These are phyloP conservation scores for Galerina sulciceps DNA, from an alignment of 768 basidiomycete genomes.

Conservation along the genomic window DNA sequence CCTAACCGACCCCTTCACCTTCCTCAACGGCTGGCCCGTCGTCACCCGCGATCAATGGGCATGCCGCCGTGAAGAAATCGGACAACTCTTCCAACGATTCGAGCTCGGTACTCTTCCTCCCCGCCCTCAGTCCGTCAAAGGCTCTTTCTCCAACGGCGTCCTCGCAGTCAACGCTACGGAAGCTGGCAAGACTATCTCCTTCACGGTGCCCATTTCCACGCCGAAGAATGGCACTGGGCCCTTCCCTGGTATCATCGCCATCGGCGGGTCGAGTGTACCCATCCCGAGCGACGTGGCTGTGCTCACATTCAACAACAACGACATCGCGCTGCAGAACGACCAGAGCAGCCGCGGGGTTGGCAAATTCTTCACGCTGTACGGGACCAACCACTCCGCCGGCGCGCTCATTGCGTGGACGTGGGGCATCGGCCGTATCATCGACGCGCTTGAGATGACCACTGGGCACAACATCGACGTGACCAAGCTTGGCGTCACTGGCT, in stretches of 20 bases:
- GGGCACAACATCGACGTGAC: conserved; percentile 45
- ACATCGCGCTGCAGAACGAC: conserved; percentile 50
- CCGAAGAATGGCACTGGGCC: conserved; percentile 46
- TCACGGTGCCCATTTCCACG: conserved; percentile 45
- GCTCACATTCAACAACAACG: conserved; percentile 51
- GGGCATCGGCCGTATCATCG: conserved; percentile 61
- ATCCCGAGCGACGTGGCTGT: conserved; percentile 39
- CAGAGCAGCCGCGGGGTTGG: conserved; percentile 50
- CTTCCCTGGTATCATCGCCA: conserved; percentile 53
- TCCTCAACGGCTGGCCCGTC: conserved; percentile 42
- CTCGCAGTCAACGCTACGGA: conserved; percentile 50
- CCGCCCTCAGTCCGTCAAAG: conserved; percentile 43
- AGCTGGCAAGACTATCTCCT: conserved; percentile 47
- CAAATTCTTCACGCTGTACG: conserved; percentile 58
- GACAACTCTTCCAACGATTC: conserved; percentile 48
- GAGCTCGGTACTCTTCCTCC: conserved; percentile 52
- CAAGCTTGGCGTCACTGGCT: conserved; percentile 55
- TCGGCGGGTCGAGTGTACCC: conserved; percentile 45
- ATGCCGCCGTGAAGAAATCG: conserved; percentile 52
- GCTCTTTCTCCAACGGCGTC: conserved; percentile 40
- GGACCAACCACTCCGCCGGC: conserved; percentile 43
- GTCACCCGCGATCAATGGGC: conserved; percentile 47
- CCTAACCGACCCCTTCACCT: conserved; percentile 57
- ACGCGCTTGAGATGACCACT: conserved; percentile 51
- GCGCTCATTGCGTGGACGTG: conserved; percentile 61